Base-by-base conservation (phyloP, 2,329 filamentous ascomycete species). In the Fusarium udum region DNA sequence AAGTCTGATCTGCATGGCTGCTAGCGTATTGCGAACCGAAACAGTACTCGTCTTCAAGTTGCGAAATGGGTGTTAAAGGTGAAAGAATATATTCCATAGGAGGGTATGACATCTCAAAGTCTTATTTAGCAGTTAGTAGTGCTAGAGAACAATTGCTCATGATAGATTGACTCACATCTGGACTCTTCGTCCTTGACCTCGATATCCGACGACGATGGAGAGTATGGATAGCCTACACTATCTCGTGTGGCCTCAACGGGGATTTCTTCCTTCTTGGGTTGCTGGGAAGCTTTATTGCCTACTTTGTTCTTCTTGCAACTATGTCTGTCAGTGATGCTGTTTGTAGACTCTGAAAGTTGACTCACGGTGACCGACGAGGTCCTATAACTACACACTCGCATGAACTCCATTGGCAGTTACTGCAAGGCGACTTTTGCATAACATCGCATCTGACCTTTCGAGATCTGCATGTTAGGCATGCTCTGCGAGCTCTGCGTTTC, bases 391-490 rank as follows among this genome's bases (percentile, higher is more conserved):
- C 37, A 10, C 64, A 67, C 16, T 67, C 62, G 12, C 26, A 37
- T 4, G 62, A 18, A 7, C 16, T 66, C 64, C 64, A 67, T 39
- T 59, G 34, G 7, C 64, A 67, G 16, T 67, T 67, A 13, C 51
- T 67, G 37, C 62, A 67, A 3, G 64, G 64, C 6, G 62, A 67
- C n/a, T 67, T 55, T 9, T 46, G 31, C 32, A 45, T 51, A 13
- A 67, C 64, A 45, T 67, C 62, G 15, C 64, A 67, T n/a, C 64
- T 43, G 9, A 67, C 62, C 26, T 66, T 67, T 39, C 64, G 51
- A 39, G 64, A 58, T 16, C 64, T 42, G 31, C 61, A 67, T 3
- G 43, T 39, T 6, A 67, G n/a, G 43, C 64, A 67, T 4, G 64
- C 64, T 45, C 64, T 49, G 7, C 55, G 55, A 12, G 49, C 43